Evolutionary conservation across 2,329 filamentous ascomycete genomes (phyloP), one percentile per base, ranked within the genome.

Genomic region (Fusarium oligoseptatum): DNA sequence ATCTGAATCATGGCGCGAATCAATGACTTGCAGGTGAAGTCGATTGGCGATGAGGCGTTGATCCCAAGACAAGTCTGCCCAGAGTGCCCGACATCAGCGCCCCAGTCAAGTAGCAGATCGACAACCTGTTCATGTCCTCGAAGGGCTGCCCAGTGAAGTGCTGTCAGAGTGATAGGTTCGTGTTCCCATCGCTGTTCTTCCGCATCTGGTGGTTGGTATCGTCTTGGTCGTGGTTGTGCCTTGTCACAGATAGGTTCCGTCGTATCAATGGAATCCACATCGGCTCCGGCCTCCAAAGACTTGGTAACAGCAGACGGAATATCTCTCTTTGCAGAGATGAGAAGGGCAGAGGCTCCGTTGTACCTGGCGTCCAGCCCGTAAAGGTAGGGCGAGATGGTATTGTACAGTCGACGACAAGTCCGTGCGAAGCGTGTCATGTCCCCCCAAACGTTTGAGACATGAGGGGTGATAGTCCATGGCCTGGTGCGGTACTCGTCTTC

Each of bases 11-110:
- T 32, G 7, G 41, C 12, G 14, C 29, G 29, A 9, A 61, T 24
- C 17, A 61, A 61, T 17, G 58, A 61, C 58, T 41, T 45, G 27
- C 58, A 61, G 17, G 37, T 43, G 14, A 45, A 61, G 58, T 61
- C 41, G 11, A 45, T 43, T 20, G 39, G n/a, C 27, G 36, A 61
- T n/a, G 58, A 32, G 6, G 39, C 17, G 17, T 43, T 61, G n/a
- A 29, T 20, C 58, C 36, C 58, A 9, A 29, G 24, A 29, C 37
- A 29, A 12, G 58, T 61, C 39, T 61, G 58, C 12, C 24, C 58
- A 41, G 29, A 29, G 24, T 61, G 37, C 14, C 37, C 58, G 17
- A 61, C 37, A 15, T 29, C 39, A 20, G 58, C 58, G n/a, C 58
- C 58, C 14, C 36, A 41, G n/a, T 61, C 58, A 20, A 61, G 37